phyloP scores from a whole-genome alignment of 176 grass and related monocot species.

The Triticum turgidum region DNA sequence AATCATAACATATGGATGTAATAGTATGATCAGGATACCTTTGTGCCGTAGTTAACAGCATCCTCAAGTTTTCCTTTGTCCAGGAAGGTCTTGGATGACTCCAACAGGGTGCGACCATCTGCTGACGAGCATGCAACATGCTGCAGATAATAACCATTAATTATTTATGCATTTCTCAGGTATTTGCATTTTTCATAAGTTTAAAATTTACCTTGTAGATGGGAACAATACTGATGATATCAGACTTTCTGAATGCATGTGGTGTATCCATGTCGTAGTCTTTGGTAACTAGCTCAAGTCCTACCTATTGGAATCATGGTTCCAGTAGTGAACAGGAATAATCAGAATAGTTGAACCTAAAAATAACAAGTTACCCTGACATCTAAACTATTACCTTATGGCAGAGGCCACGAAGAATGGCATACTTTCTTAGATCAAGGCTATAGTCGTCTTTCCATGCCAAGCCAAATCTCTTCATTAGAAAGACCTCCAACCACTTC shows the following conservation, averaged over 20 bases:
- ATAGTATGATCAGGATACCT: constrained; percentile 49
- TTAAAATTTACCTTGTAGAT: constrained; percentile 82
- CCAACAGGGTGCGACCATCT: constrained; percentile 86
- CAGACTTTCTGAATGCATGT: constrained; percentile 74
- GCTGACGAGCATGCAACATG: constrained; percentile 97
- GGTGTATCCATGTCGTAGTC: constrained; percentile 85
- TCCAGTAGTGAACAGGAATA: constrained; percentile 28
- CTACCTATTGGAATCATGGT: constrained; percentile 62
- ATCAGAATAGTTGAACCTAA: constrained; percentile 21
- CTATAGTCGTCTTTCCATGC: constrained; percentile 75
- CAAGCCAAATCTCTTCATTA: constrained; percentile 83
- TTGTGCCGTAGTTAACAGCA: constrained; percentile 93
- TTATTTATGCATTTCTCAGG: constrained; percentile 24
- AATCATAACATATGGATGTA: constrained; percentile 18
- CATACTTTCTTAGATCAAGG: constrained; percentile 86
- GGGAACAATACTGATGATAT: constrained; percentile 91
- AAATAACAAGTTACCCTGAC: constrained; percentile 11
- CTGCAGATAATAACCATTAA: constrained; percentile 46
- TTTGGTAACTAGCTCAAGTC: constrained; percentile 90
- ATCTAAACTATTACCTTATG: constrained; percentile 68
- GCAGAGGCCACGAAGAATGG: constrained; percentile 92
- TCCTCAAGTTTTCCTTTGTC: constrained; percentile 99
- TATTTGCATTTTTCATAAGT: constrained; percentile 29
- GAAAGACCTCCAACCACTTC: constrained; percentile 82
- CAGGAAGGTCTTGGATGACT: constrained; percentile 98